These are phyloP conservation scores for Trichoderma sp. DNA, from an alignment of 2,329 filamentous ascomycete species.

Conservation along the genomic window DNA sequence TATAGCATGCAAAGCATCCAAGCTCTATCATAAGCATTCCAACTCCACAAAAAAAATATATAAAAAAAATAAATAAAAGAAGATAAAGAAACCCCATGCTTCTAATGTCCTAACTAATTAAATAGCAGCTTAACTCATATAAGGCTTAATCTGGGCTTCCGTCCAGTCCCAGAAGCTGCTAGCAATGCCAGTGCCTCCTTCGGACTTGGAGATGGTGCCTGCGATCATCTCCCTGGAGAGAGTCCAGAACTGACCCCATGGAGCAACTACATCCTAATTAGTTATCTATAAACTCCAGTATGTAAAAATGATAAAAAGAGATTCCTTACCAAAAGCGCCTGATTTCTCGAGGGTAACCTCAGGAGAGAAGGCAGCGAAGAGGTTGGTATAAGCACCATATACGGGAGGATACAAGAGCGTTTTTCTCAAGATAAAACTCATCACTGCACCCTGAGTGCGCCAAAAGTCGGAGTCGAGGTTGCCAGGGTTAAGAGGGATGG, in stretches of 20 bases:
- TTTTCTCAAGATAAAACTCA: neutral
- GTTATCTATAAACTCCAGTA: neutral
- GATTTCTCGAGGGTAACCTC: slow-evolving; percentile 3
- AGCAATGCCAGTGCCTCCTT: slow-evolving; percentile 8
- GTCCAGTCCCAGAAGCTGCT: slow-evolving; percentile 15
- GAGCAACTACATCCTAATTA: slow-evolving; percentile 3
- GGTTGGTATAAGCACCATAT: slow-evolving; percentile 17
- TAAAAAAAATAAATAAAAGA: too few relatives aligned
- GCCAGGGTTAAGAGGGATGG: slow-evolving; percentile 38
- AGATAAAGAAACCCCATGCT: neutral
- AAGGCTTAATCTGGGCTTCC: slow-evolving; percentile 7
- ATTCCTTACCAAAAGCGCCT: slow-evolving; percentile 5
- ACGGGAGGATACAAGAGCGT: slow-evolving; percentile 6
- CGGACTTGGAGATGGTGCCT: neutral
- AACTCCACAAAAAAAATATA: neutral
- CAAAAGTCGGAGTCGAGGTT: slow-evolving; percentile 39
- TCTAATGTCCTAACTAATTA: too few relatives aligned
- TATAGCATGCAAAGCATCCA: neutral
- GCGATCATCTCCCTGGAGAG: slow-evolving; percentile 4
- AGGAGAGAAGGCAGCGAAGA: slow-evolving; percentile 17
- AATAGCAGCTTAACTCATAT: neutral
- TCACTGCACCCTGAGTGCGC: slow-evolving; percentile 25
- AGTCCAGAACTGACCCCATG: slow-evolving; percentile 10
- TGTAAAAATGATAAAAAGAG: neutral
- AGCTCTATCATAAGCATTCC: neutral